Evolutionary conservation across 163 green algal species (phyloP), one percentile per base, ranked within the genome.

Genomic region (Coccomyxa subellipsoidea): DNA sequence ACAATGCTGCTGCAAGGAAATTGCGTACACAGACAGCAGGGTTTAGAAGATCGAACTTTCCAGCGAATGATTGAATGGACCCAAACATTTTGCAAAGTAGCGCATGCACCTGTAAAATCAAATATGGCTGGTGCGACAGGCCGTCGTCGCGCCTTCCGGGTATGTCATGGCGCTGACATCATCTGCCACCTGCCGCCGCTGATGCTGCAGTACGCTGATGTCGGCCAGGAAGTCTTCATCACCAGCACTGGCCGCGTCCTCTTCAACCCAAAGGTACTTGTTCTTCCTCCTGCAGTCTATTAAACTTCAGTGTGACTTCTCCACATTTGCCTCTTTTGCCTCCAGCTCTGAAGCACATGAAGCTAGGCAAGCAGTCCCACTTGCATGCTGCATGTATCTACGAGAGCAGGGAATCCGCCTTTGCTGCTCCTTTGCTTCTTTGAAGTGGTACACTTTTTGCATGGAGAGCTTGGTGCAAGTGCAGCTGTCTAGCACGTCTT

Each of bases 141-240:
- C 76, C 38, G 37, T 39, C 29, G 75, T n/a, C 59, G 80, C 31
- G 72, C 39, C 4, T 82, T 77, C 31, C 76, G 72, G 73, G 71
- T 83, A 18, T 37, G 53, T 5, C 78, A 86, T 54, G 82, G 54
- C 29, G 70, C 79, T 75, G 83, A 87, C 73, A 84, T 86, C 76
- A 81, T 85, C 12, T 76, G 73, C n/a, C 47, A 53, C 29, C 35
- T 79, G 32, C 70, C 38, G 6, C 69, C 38, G 23, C 32, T 18
- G 8, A 47, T 78, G n/a, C 73, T 81, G 81, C 72, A 81, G 73
- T 87, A 87, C 34, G 27, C 31, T 1, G 78, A 86, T 34, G 76
- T 53, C 18, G 78, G 78, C 12, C 66, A 38, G 21, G 83, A 86
- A 37, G 27, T 70, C 10, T 83, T 76, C 32, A 31, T 86, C 21